phyloP scores from a whole-genome alignment of 1,139 yeast species.

The Kodamaea alishanica region DNA sequence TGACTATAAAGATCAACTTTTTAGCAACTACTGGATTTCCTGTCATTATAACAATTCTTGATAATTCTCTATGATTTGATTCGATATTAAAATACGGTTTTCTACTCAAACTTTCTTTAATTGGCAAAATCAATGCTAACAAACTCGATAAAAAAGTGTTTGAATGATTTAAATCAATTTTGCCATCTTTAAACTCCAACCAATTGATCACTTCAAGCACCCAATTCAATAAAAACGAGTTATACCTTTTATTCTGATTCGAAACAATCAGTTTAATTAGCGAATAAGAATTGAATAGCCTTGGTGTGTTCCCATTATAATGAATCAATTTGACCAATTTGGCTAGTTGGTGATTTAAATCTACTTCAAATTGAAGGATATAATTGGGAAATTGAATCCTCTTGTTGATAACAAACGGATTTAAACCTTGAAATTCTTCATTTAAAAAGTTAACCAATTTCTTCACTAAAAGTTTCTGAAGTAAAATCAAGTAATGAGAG shows the following conservation, averaged over 20 bases:
- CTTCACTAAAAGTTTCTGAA: constrained; percentile 38
- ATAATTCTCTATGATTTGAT: constrained; percentile 25
- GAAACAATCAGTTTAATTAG: constrained; percentile 24
- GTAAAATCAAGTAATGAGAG: constrained; percentile 34
- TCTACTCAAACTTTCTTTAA: constrained; percentile 31
- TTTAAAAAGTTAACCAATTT: constrained; percentile 28
- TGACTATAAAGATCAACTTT: constrained; percentile 51
- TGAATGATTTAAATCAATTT: constrained; percentile 18
- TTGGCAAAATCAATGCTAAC: constrained; percentile 41
- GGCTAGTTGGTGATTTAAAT: constrained; percentile 32
- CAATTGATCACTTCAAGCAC: constrained; percentile 55
- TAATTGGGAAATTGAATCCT: constrained; percentile 38
- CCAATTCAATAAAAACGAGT: constrained; percentile 43
- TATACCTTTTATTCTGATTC: constrained; percentile 4
- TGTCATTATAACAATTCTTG: constrained; percentile 55
- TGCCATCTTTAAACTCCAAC: constrained; percentile 61
- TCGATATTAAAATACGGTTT: constrained; percentile 28
- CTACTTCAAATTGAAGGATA: constrained; percentile 42
- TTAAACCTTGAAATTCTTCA: constrained; percentile 4
- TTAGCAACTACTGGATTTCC: constrained; percentile 62
- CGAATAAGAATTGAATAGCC: constrained; percentile 38
- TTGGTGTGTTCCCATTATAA: constrained; percentile 44
- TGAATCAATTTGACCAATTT: constrained; percentile 38
- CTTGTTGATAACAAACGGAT: constrained; percentile 31
- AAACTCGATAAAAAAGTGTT: constrained; percentile 41